Evolutionary conservation across 2,329 filamentous ascomycete genomes (phyloP).

Genomic region (Colletotrichum spaethianum): DNA sequence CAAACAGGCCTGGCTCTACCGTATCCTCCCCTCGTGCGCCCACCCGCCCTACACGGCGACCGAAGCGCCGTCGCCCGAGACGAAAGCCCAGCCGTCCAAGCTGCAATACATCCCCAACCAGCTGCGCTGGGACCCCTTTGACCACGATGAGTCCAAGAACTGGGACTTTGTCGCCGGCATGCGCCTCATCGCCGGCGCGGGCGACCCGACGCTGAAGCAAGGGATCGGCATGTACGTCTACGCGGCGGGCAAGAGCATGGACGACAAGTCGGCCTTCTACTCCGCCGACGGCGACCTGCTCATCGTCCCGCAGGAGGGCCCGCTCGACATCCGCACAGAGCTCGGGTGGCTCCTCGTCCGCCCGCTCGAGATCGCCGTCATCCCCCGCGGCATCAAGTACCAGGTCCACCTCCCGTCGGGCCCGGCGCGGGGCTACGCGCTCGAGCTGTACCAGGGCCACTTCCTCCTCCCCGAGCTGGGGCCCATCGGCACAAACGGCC

Average conservation of each 20-base stretch:
- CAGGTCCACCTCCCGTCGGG: slow-evolving; percentile 76
- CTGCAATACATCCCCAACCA: slow-evolving; percentile 86
- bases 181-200: slow-evolving; percentile 82
- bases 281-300: slow-evolving; percentile 86
- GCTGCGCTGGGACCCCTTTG: slow-evolving; percentile 83
- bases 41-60: slow-evolving; percentile 70
- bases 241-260: slow-evolving; percentile 84
- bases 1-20: slow-evolving; percentile 81
- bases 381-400: slow-evolving; percentile 82
- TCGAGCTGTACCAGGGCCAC: slow-evolving; percentile 82
- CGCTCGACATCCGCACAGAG: slow-evolving; percentile 83
- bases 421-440: slow-evolving; percentile 79
- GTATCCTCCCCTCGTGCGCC: slow-evolving; percentile 75
- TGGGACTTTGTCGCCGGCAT: slow-evolving; percentile 71
- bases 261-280: slow-evolving; percentile 82
- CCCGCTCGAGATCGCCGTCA: slow-evolving; percentile 83
- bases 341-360: slow-evolving; percentile 81
- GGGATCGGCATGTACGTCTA: slow-evolving; percentile 88
- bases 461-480: slow-evolving; percentile 81
- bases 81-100: slow-evolving; percentile 51
- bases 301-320: slow-evolving; percentile 82
- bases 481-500: slow-evolving; percentile 79
- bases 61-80: slow-evolving; percentile 47
- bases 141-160: slow-evolving; percentile 71
- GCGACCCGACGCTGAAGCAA: slow-evolving; percentile 83